Evolutionary conservation across 2,329 filamentous ascomycete genomes (phyloP), one percentile per base, ranked within the genome.

Genomic region (Alternaria sp.): DNA sequence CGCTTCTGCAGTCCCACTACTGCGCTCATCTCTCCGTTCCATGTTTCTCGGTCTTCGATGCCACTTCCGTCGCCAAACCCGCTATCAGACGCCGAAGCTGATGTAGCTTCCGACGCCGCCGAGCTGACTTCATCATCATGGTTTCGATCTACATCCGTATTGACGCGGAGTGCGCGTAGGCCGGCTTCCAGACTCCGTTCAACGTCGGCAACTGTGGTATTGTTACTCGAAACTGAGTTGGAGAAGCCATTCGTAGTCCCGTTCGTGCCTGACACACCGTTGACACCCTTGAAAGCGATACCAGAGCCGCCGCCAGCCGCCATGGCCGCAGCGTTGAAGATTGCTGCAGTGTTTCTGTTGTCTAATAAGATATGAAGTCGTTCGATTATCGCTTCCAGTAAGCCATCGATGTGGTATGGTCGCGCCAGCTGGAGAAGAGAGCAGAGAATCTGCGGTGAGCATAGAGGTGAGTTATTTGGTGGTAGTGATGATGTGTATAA

Each of bases 251-350:
- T 74, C 3, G 67, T 58, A 2, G 62, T 66, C 5, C 73, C 73
- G 33, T 75, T 74, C n/a, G 64, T 61, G 8, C 58, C 55, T 5
- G 67, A 65, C 0, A 70, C 60, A 24, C 71, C 69, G 42, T 75
- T 74, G 13, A 73, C 69, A 17, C 73, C 69, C 23, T 71, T 70
- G 70, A 87, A 91, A 52, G 90, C 88, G 28, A 94, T 91, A 46
- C 91, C 91, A 46, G 93, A 87, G 0, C 95, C 95, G 26, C 95
- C 93, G 10, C 95, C 95, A 1, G 95, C 95, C 0, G 93, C 95
- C 95, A 98, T 98, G 52, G 95, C 95, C 0, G 94, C 95, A 0
- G 95, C 95, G 66, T 99, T 99, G 82, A 99, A 99, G 0, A 99
- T 93, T 5, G 95, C 95, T 0, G 95, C 95, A 0, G 95, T 94